Base-by-base conservation (phyloP, 2,329 filamentous ascomycete genomes). In the Calonectria hongkongensis region DNA sequence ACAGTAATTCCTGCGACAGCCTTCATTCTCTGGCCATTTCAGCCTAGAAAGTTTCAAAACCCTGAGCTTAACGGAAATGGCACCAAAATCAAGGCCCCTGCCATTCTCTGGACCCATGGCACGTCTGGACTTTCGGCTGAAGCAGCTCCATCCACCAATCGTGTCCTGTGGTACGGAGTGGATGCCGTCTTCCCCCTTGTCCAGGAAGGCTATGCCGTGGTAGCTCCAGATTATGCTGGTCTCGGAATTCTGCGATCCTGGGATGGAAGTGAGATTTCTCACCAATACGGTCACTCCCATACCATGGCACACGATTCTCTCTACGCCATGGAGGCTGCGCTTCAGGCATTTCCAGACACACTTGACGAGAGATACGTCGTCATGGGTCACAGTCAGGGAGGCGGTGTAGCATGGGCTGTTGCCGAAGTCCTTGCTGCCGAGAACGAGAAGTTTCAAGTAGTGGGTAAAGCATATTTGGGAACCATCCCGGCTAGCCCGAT, bases 361-460 rank as follows among this genome's bases (percentile, higher is more conserved):
- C 76, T 86, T 0, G 80, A 73, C 2, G 71, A 79, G 0, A 76
- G 83, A 0, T 89, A 87, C 56, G 85, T 88, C 3, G 81, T 83
- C n/a, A 82, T 86, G 71, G 87, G 87, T 1, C 86, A 88, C 66
- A 86, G 83, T 10, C 86, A 89, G 75, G 88, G 87, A 9, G 87
- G 86, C 9, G 83, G 81, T 0, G 82, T 82, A 0, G 84, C 84
- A 0, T 89, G 88, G 87, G 70, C 47, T 15, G 66, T 66, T 0
- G 73, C 74, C 0, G 73, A 76, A n/a, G 65, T 77, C 6, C 80
- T 84, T 33, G 82, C 76, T 1, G 47, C 70, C 6, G 66, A 74
- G 3, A 77, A 82, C 0, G 41, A 3, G 2, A 36, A 70, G 2
- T 77, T 74, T 15, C 25, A n/a, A 3, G 2, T 65, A 0, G 54